Base-by-base conservation (phyloP, 192 early-diverging fungal species). In the Coemansia sp. region DNA sequence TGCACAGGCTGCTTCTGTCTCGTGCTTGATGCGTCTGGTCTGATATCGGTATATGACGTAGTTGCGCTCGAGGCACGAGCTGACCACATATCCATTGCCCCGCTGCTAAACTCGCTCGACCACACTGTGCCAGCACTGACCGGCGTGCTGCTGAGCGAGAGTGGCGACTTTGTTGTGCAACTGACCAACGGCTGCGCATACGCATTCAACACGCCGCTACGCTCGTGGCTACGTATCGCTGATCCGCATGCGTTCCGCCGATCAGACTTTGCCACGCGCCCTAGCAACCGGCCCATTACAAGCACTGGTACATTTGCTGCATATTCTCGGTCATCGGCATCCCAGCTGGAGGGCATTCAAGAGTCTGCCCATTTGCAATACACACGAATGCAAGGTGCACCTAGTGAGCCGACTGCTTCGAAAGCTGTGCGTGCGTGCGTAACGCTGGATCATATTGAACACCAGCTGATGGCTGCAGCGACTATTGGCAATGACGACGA, bases 361-460 rank as follows among this genome's bases (percentile, higher is more conserved):
- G 43, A 53, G 11, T 53, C 51, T 1, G 51, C 51, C 5, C 24
- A 24, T 9, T 45, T 50, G 8, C 24, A 23, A 45, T 27, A 49
- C 43, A 52, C 12, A 9, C 53, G 15, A n/a, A 21, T 14, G 3
- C 12, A 5, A 27, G 57, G 1, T 10, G 15, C 21, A 12, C 15
- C 41, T 12, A 45, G 14, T 8, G 15, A 43, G 41, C 49, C 58
- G 45, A 21, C 35, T 23, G 37, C 23, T 11, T n/a, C 25, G 19
- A 19, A 24, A 45, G 3, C 53, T 48, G 43, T 37, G 43, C 37
- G 38, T 5, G 7, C 22, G 17, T 10, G 56, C 19, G 61, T 71
- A 6, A 82, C 80, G 25, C 27, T 82, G 71, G 80, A 82, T 22
- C 80, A 82, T 27, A n/a, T 82, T 32, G 80, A 82, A 60, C 65